Base-by-base conservation (phyloP, 345 rosid genomes). In the Eucalyptus curtisii region DNA sequence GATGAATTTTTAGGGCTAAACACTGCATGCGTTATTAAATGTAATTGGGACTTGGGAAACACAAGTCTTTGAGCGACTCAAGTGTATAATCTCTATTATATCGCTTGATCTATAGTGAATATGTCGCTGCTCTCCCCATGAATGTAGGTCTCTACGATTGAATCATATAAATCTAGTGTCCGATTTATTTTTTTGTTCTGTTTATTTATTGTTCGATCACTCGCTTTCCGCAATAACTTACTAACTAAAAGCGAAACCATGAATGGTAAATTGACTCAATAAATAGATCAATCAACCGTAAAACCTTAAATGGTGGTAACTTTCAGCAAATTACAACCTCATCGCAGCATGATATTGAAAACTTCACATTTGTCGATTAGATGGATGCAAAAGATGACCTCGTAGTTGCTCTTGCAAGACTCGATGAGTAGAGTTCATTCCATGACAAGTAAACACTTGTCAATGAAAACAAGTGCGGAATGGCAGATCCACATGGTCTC, bases 101-200 rank as follows among this genome's bases (percentile, higher is more conserved):
- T 52, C 0, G 0, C 10, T 52, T 52, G 1, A 52, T 52, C 10
- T 52, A 52, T 52, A 52, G 0, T 52, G 57, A 52, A 20, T 52
- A 8, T 52, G 2, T 52, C 1, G 2, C 0, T 4, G 0, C 57
- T 52, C 25, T 52, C 25, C 25, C 1, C 57, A 20, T 1, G 0
- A 1, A 52, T 52, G 5, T 52, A 52, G 25, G 1, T 52, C 25
- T 52, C 5, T 52, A 52, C 1, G 2, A 52, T 52, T 4, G 25
- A 52, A 52, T 1, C 1, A 0, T 52, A 52, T 52, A 52, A 52
- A 52, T 52, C 0, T 52, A 52, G 57, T 52, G 10, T 20, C 1
- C 0, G 25, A 52, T 52, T 52, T 52, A 52, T 52, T 1, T 52
- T 52, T 52, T 19, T 52, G 20, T 52, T 52, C 0, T 0, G 5